Evolutionary conservation across 1,284 basidiomycete genomes (phyloP).

Genomic region (Boletus sp.): DNA sequence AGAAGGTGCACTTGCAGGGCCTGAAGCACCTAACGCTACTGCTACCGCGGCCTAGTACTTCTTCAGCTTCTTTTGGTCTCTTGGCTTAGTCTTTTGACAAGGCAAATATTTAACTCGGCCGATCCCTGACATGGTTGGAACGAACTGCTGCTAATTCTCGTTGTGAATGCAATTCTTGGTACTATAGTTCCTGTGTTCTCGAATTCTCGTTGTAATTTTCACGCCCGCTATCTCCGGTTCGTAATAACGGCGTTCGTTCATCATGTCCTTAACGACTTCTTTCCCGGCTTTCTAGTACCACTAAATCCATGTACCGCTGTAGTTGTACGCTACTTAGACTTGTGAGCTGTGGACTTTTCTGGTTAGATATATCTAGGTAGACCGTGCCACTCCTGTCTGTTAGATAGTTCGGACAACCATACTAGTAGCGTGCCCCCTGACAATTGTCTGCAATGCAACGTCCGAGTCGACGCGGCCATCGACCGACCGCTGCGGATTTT

Average conservation of each 20-base stretch:
- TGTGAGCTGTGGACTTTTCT: constrained; percentile 12
- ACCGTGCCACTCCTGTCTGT: neutral
- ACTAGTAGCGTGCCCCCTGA: no score
- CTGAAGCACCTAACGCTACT: constrained; percentile 35
- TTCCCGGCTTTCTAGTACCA: constrained; percentile 4
- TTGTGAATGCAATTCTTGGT: constrained; percentile 13
- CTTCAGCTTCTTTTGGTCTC: neutral
- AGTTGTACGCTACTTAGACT: constrained; percentile 17
- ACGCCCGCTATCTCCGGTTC: constrained; percentile 2
- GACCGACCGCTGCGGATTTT: constrained; percentile 35
- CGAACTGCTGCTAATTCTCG: constrained; percentile 6
- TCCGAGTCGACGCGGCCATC: constrained; percentile 26
- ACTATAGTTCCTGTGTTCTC: constrained; percentile 12
- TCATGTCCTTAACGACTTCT: constrained; percentile 12
- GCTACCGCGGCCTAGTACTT: constrained; percentile 18
- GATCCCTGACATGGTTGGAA: constrained; percentile 1
- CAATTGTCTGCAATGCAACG: neutral
- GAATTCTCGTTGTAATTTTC: constrained; percentile 10
- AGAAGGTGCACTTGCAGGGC: constrained; percentile 63
- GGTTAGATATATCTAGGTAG: constrained; percentile 17
- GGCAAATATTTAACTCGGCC: constrained; percentile 16
- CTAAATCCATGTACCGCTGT: constrained; percentile 5
- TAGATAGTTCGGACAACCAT: neutral
- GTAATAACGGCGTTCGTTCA: constrained; percentile 17
- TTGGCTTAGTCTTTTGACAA: constrained; percentile 4